phyloP scores from a whole-genome alignment of 2,329 filamentous ascomycete species.

The Diaporthe humulicola region DNA sequence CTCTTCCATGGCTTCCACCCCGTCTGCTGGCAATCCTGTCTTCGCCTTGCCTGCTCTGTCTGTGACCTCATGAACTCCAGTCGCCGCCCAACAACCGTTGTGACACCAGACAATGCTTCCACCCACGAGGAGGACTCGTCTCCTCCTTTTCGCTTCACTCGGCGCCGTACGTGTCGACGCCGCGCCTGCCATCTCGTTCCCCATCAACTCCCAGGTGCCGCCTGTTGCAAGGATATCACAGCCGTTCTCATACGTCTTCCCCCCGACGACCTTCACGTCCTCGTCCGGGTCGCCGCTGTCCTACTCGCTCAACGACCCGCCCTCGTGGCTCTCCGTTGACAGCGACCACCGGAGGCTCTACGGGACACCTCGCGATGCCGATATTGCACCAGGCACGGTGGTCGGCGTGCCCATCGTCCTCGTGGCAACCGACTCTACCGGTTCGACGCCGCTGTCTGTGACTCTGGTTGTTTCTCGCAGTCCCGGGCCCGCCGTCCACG shows the following conservation, averaged over 20 bases:
- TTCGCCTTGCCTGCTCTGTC: background rate
- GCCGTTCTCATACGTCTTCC: conserved; percentile 79
- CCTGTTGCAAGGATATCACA: conserved; percentile 79
- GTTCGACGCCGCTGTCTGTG: conserved; percentile 73
- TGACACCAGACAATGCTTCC: conserved; percentile 35
- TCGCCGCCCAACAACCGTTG: conserved; percentile 33
- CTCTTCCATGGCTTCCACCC: conserved; percentile 8
- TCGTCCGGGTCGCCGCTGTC: conserved; percentile 63
- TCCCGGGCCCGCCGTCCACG: conserved; percentile 64
- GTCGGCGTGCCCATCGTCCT: conserved; percentile 75
- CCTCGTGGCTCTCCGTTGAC: conserved; percentile 82
- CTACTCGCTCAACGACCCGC: conserved; percentile 76
- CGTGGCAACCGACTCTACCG: conserved; percentile 76
- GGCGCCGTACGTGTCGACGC: conserved; percentile 48
- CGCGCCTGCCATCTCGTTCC: conserved; percentile 69
- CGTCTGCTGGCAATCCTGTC: conserved; percentile 11
- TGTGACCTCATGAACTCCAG: conserved; percentile 24
- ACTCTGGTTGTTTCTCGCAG: conserved; percentile 78
- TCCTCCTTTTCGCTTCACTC: conserved; percentile 47
- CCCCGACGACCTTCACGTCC: conserved; percentile 79
- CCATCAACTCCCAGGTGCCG: conserved; percentile 87
- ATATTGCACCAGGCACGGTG: conserved; percentile 62
- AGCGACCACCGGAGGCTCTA: conserved; percentile 73
- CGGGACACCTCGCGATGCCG: conserved; percentile 74
- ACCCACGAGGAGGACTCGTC: conserved; percentile 17